Evolutionary conservation across 2,329 filamentous ascomycete genomes (phyloP), one percentile per base, ranked within the genome.

Genomic region (Aspergillus costaricaensis): DNA sequence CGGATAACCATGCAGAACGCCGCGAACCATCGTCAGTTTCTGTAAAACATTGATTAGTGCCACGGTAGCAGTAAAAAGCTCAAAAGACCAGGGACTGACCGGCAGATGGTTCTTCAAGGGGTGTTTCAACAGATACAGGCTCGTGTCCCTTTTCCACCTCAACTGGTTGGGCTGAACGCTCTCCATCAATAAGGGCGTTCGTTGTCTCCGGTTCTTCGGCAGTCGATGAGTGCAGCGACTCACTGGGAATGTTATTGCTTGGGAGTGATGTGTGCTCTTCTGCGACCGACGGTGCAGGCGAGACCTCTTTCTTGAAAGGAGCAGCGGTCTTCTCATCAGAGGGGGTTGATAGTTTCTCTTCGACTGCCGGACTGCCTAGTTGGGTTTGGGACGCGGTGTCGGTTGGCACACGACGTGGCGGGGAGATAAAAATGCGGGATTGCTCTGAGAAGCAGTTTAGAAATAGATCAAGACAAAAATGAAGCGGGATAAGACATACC

Each of bases 1-100:
- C 51, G 2, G 61, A 54, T 53, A 70, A 58, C 68, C 68, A 70
- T 5, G 57, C 57, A 58, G 50, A 15, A 30, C 59, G 62, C 7
- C 56, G 56, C 9, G 59, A 62, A 41, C 54, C 43, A 21, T 43
- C 54, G 32, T 63, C 61, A 5, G 51, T 3, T 30, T 54, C 58
- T 65, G 44, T 27, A 27, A 38, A 55, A 12, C 3, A 52, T 27
- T 41, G 41, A 56, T 62, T 36, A 59, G 55, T 39, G 10, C 50
- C 10, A 25, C 5, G 8, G 25, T 27, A 8, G 12, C 5, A 21
- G 6, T 4, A 19, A 19, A 9, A n/a, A 32, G 7, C 23, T 15
- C 6, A 49, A 49, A 7, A 30, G 9, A 25, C 38, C 12, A 55
- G n/a, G n/a, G 19, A n/a, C 23, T 44, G 10, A 50, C 47, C 15